Percentiles rank a stretch among this genome's conserved stretches.
These are phyloP conservation scores for Wickerhamiella pararugosa DNA, from an alignment of 1,139 yeast species.

Conservation along the genomic window DNA sequence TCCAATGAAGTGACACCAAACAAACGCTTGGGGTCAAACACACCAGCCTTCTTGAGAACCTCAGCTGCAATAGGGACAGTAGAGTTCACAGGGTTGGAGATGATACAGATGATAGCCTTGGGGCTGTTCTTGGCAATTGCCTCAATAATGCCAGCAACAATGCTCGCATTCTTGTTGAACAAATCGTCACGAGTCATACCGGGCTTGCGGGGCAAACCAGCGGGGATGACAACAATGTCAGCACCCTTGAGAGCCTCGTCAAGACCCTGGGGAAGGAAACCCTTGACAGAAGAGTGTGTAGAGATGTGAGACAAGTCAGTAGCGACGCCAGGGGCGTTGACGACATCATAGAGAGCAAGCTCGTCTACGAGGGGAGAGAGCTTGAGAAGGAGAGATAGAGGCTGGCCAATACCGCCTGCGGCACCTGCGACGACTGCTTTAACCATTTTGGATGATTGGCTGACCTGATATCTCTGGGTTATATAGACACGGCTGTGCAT, in stretches of 20 bases:
- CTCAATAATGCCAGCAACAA: constrained; percentile 69
- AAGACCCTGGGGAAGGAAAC: constrained; percentile 45
- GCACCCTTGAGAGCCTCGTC: constrained; percentile 49
- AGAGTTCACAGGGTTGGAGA: constrained; percentile 93
- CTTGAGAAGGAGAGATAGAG: constrained; percentile 72
- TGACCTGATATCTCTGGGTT: too few relatives aligned
- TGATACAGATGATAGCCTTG: constrained; percentile 58
- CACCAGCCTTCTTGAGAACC: constrained; percentile 59
- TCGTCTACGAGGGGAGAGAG: constrained; percentile 43
- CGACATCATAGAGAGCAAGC: constrained; percentile 74
- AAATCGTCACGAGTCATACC: constrained; percentile 97
- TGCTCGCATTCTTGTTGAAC: constrained; percentile 84
- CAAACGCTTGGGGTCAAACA: constrained; percentile 62
- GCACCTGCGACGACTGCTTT: constrained; percentile 31
- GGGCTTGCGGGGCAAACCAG: constrained; percentile 96
- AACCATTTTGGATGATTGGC: constrained; percentile 18
- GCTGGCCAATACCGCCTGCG: constrained; percentile 67
- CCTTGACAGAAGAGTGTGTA: constrained; percentile 57
- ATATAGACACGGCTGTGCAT: too few relatives aligned
- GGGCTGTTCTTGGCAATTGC: constrained; percentile 65
- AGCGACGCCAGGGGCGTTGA: constrained; percentile 84
- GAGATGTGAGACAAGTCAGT: constrained; percentile 85
- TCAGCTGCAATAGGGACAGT: constrained; percentile 89
- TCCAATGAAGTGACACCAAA: constrained; percentile 92
- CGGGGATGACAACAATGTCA: constrained; percentile 77